Percentiles rank a stretch among this genome's conserved stretches.
phyloP scores from a whole-genome alignment of 2,329 filamentous ascomycete species.

The Hypoxylon sp. region DNA sequence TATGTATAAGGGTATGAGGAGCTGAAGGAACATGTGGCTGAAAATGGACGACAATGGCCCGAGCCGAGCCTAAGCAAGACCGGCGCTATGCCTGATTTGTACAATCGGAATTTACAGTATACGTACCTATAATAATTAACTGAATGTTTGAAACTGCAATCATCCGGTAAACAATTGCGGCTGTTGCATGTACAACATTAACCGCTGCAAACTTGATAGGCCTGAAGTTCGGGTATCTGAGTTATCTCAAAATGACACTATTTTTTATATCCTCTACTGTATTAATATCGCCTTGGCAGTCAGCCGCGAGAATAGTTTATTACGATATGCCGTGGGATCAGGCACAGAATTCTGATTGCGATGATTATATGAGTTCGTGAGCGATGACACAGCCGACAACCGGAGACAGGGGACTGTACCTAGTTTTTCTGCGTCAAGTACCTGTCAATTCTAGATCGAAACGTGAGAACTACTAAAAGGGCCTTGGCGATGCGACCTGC shows the following conservation, averaged over 20 bases:
- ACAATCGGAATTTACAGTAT: slow-evolving; percentile 5
- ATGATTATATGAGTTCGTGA: background rate
- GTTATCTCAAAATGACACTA: background rate
- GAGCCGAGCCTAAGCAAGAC: background rate
- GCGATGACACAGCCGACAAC: slow-evolving; percentile 1
- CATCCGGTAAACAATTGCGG: slow-evolving; percentile 5
- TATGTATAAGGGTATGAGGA: background rate
- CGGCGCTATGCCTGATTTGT: background rate
- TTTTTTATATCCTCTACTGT: background rate
- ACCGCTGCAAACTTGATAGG: slow-evolving; percentile 1
- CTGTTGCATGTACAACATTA: slow-evolving; percentile 10
- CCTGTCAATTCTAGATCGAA: slow-evolving; percentile 4
- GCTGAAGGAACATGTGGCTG: background rate
- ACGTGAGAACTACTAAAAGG: slow-evolving; percentile 1
- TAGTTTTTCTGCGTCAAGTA: background rate
- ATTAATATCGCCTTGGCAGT: slow-evolving; percentile 6
- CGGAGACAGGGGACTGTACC: background rate
- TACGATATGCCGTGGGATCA: slow-evolving; percentile 1
- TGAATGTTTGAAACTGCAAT: slow-evolving; percentile 13
- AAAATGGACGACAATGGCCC: background rate
- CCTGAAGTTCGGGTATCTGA: background rate
- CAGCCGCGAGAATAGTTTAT: slow-evolving; percentile 1
- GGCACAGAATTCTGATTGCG: background rate
- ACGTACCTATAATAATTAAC: background rate
- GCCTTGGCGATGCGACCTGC: slow-evolving; percentile 2